These are phyloP conservation scores for Dichotomopilus funicola DNA, from an alignment of 2,329 filamentous ascomycete genomes.

Conservation along the genomic window DNA sequence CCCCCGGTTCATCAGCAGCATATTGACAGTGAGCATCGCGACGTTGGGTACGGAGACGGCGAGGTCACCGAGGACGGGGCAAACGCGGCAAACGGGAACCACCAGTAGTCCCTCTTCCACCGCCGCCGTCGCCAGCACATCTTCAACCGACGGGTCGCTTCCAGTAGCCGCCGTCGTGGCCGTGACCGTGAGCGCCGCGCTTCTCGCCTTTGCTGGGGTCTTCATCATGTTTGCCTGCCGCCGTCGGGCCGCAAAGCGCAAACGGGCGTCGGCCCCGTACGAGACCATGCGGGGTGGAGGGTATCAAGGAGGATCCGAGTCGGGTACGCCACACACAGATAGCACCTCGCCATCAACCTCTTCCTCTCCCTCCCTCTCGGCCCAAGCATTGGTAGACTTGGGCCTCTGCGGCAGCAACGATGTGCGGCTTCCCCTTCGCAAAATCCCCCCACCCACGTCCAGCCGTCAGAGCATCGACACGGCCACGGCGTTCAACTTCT, in stretches of 20 bases:
- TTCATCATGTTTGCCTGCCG: constrained; percentile 7
- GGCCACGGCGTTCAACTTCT: constrained; percentile 14
- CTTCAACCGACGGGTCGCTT: neutral
- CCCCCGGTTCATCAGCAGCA: constrained; percentile 1
- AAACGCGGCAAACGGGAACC: neutral
- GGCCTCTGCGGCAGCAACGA: neutral
- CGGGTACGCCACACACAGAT: constrained; percentile 1
- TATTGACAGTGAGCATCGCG: constrained; percentile 6
- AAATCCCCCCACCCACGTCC: neutral
- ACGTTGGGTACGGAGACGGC: constrained; percentile 4
- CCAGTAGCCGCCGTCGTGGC: neutral
- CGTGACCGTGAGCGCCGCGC: constrained; percentile 5
- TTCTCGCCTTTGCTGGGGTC: constrained; percentile 2
- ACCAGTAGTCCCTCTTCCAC: neutral
- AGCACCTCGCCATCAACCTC: neutral
- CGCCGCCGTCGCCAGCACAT: neutral
- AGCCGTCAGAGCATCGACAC: constrained; percentile 17
- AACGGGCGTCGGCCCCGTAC: constrained; percentile 3
- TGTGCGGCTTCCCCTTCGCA: neutral
- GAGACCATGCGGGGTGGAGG: too few relatives aligned
- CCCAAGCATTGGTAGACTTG: constrained; percentile 6
- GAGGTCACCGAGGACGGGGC: neutral
- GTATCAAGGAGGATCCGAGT: neutral
- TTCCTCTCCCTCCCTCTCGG: constrained; percentile 7
- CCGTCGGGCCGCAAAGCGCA: constrained; percentile 3